A percentile compares a stretch with the other conserved stretches of the same genome.
Evolutionary conservation across 2,329 filamentous ascomycete species (phyloP).

Genomic region (Hirsutella minnesotensis): DNA sequence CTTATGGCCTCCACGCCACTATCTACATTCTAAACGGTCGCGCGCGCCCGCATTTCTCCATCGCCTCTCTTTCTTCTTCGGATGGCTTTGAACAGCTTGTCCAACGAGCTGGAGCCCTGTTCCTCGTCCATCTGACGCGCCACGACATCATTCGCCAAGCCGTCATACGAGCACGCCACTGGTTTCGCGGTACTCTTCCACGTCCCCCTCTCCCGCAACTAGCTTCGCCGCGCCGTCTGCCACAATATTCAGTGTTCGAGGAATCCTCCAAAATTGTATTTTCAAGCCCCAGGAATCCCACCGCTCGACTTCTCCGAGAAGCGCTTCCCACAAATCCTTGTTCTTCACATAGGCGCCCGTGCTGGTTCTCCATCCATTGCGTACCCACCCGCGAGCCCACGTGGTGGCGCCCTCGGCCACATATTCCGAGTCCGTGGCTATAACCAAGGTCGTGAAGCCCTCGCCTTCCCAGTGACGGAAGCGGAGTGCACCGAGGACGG

Average conservation of each 20-base stretch:
- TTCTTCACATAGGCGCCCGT: constrained; percentile 3
- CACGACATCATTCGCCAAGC: no score
- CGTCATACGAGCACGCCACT: no score
- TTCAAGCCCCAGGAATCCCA: neutral
- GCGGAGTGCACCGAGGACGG: constrained; percentile 2
- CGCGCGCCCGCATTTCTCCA: no score
- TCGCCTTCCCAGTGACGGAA: constrained; percentile 1
- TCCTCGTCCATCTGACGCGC: no score
- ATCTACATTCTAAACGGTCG: no score
- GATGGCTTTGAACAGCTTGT: no score
- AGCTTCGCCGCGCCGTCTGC: constrained; percentile 3
- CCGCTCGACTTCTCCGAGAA: constrained; percentile 2
- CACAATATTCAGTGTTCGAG: neutral
- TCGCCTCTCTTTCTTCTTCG: no score
- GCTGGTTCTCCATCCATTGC: constrained; percentile 2
- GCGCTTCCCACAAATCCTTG: constrained; percentile 5
- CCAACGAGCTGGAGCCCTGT: no score
- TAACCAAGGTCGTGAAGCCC: constrained; percentile 1
- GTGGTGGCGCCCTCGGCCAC: constrained; percentile 2
- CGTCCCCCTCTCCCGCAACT: constrained; percentile 2
- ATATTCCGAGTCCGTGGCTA: constrained; percentile 4
- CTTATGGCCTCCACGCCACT: no score
- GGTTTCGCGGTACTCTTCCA: no score
- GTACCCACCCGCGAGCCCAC: constrained; percentile 1
- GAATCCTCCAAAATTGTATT: constrained; percentile 5